Evolutionary conservation across 441 rosid genomes (phyloP).

Genomic region (Brassica balearica): DNA sequence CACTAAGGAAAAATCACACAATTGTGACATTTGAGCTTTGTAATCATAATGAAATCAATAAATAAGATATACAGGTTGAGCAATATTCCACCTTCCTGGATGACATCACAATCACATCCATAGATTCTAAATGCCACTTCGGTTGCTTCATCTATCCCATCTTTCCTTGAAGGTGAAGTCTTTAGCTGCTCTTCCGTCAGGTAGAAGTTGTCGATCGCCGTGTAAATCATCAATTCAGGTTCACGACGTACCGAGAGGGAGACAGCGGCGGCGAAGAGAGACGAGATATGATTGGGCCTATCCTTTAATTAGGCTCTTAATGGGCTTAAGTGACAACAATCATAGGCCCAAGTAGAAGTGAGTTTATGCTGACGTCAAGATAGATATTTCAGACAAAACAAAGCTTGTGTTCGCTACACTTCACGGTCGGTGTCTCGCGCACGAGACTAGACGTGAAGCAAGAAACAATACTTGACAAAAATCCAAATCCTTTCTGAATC

Average conservation of each 20-base stretch:
- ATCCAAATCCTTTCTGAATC: constrained; percentile 21
- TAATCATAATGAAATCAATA: neutral
- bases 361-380: neutral
- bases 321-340: neutral
- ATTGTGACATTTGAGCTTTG: neutral
- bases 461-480: constrained; percentile 12
- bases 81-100: constrained; percentile 89
- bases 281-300: neutral
- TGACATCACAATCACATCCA: constrained; percentile 76
- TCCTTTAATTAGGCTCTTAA: neutral
- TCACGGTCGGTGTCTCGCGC: constrained; percentile 10
- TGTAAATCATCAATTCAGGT: constrained; percentile 70
- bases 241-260: neutral
- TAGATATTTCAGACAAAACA: neutral
- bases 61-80: constrained; percentile 75
- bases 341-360: neutral
- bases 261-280: too few relatives aligned
- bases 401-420: constrained; percentile 18
- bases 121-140: constrained; percentile 80
- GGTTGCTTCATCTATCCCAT: constrained; percentile 83
- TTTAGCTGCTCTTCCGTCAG: constrained; percentile 72
- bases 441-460: constrained; percentile 13
- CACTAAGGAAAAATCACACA: constrained; percentile 1
- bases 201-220: constrained; percentile 91
- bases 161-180: constrained; percentile 82